These are phyloP conservation scores for Diaporthe ilicicola DNA, from an alignment of 2,329 filamentous ascomycete species.

Conservation along the genomic window DNA sequence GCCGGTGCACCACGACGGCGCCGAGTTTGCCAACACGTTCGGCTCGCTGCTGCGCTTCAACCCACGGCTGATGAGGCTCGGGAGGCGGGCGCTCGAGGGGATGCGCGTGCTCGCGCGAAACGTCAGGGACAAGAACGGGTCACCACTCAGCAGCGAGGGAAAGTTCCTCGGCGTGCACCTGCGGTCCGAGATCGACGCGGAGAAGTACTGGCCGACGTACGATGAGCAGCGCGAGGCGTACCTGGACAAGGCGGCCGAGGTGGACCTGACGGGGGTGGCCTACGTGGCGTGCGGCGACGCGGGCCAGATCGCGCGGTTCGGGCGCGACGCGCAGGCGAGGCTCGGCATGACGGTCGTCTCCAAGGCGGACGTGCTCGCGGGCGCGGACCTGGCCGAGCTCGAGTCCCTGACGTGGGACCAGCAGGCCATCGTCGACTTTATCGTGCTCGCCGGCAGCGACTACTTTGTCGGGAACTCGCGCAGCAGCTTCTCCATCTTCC, in stretches of 20 bases:
- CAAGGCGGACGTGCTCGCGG: conserved; percentile 47
- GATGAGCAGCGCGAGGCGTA: conserved; percentile 52
- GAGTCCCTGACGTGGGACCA: conserved; percentile 54
- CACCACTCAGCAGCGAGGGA: conserved; percentile 32
- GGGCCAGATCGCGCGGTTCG: conserved; percentile 51
- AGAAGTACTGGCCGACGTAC: conserved; percentile 55
- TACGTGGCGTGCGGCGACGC: conserved; percentile 57
- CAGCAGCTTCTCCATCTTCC: conserved; percentile 57
- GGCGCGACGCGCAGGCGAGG: conserved; percentile 42
- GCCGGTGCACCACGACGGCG: conserved; percentile 56
- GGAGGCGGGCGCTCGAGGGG: conserved; percentile 45
- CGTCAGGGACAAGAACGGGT: no score
- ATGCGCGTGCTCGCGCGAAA: conserved; percentile 46
- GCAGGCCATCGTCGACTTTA: conserved; percentile 52
- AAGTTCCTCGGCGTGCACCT: conserved; percentile 53
- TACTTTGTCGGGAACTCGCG: conserved; percentile 55
- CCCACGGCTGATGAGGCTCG: conserved; percentile 50
- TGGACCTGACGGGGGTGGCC: conserved; percentile 42
- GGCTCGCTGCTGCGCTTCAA: conserved; percentile 52
- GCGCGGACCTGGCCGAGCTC: conserved; percentile 42
- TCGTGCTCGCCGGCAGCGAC: conserved; percentile 49
- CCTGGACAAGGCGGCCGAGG: conserved; percentile 44
- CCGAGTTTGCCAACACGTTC: conserved; percentile 55
- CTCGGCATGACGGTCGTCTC: conserved; percentile 46
- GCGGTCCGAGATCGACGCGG: conserved; percentile 55